Base-by-base conservation (phyloP, 495 filamentous ascomycete genomes). In the Rostrohypoxylon terebratum region DNA sequence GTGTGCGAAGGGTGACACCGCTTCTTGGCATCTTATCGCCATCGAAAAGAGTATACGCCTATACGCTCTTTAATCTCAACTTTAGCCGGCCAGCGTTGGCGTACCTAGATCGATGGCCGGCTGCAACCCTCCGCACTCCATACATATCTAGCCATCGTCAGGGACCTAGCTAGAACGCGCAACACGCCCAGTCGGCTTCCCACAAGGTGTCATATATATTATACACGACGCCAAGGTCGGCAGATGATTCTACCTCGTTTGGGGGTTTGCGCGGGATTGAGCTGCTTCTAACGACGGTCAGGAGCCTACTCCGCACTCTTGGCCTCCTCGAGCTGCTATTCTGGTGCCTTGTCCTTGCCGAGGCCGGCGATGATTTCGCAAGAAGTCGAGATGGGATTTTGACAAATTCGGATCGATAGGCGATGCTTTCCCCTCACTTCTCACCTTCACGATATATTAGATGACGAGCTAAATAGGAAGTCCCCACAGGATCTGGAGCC, bases 141-240 rank as follows among this genome's bases (percentile, higher is more conserved):
- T 48, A 72, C 40, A 36, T 66, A 51, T 62, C 61, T 69, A 63
- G 59, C 34, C 59, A 38, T 23, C 54, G 57, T 66, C 61, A 60
- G 64, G 65, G 60, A 38, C 66, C 66, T 51, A 69, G 62, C 51
- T 25, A 38, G 44, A 58, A 70, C 62, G 48, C 44, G 61, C 53
- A 55, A 51, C 25, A 14, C 55, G 70, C 62, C 65, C 55, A 68
- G 66, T 71, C 71, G 67, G 66, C 60, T 48, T 59, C 66, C 47
- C 38, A 65, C 33, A 59, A 58, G 47, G 68, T 65, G 71, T 71
- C 74, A 71, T 70, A 47, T 74, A 74, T 74, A 77, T 77, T 63
- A 65, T 71, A 72, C 53, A 67, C 60, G 33, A 68, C 63, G 72
- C 77, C 77, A 77, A 78, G 77, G 58, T 50, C 77, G 77, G 77